A percentile compares a stretch with the other conserved stretches of the same genome.
These are phyloP conservation scores for Rhipidocladum racemiflorum DNA, from an alignment of 176 grass and related monocot genomes.

Conservation along the genomic window DNA sequence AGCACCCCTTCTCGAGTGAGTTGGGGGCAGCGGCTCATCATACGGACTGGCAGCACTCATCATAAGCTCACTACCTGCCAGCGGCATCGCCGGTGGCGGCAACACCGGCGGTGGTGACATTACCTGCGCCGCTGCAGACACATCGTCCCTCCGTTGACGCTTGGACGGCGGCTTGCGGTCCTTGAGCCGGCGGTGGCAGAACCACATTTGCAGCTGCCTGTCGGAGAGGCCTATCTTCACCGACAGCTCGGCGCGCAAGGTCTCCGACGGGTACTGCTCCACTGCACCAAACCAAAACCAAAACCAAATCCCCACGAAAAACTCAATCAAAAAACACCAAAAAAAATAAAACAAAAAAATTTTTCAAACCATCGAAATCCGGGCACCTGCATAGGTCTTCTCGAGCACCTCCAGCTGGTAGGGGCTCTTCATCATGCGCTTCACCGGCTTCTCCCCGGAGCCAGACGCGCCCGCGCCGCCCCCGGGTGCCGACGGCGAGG, in stretches of 20 bases:
- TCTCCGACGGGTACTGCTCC: slow-evolving; percentile 84
- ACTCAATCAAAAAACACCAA: not conserved
- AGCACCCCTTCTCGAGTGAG: slow-evolving; percentile 32
- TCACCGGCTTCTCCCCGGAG: slow-evolving; percentile 56
- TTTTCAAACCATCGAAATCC: slow-evolving; percentile 13
- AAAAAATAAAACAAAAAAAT: not conserved
- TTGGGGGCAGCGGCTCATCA: slow-evolving; percentile 28
- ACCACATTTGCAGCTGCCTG: slow-evolving; percentile 99
- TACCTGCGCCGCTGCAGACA: not conserved
- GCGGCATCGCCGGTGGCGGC: slow-evolving; percentile 34
- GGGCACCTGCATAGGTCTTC: slow-evolving; percentile 73
- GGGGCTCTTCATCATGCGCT: slow-evolving; percentile 96
- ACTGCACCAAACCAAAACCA: slow-evolving; percentile 47
- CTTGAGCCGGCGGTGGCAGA: slow-evolving; percentile 94
- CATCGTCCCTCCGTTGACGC: slow-evolving; percentile 61
- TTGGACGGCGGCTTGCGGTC: slow-evolving; percentile 70
- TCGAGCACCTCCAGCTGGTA: slow-evolving; percentile 92
- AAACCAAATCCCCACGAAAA: not conserved
- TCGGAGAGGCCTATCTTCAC: slow-evolving; percentile 76
- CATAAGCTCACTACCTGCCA: slow-evolving; percentile 40
- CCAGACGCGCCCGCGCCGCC: slow-evolving; percentile 23
- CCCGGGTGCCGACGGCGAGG: slow-evolving; percentile 16
- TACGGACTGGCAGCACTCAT: slow-evolving; percentile 21
- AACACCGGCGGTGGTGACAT: slow-evolving; percentile 29
- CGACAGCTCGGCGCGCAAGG: slow-evolving; percentile 70